phyloP scores from a whole-genome alignment of 768 basidiomycete species.

The Brasilioporus rufonigricans region DNA sequence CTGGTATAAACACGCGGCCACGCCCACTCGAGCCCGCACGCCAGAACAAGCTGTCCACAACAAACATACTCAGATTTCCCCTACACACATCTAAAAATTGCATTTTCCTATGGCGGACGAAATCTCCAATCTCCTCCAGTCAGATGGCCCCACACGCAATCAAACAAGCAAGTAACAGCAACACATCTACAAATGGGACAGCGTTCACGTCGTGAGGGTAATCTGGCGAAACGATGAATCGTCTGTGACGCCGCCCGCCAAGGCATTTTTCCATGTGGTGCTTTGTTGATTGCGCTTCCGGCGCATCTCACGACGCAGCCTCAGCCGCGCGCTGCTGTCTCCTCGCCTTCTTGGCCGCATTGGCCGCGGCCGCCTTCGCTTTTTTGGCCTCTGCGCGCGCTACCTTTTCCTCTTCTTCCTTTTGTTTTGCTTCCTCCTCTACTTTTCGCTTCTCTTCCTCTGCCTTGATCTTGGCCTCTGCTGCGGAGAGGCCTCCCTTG shows the following conservation, averaged over 20 bases:
- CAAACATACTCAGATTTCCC: not conserved
- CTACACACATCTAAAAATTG: constrained; percentile 3
- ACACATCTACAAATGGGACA: not conserved
- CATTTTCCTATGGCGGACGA: not conserved
- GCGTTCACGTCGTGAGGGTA: not conserved
- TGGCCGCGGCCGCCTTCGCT: constrained; percentile 81
- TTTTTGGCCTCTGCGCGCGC: constrained; percentile 79
- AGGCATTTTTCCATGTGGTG: not conserved
- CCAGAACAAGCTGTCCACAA: not conserved
- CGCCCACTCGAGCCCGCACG: not conserved
- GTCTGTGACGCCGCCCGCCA: not conserved
- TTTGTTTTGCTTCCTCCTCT: constrained; percentile 69
- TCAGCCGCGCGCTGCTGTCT: constrained; percentile 57
- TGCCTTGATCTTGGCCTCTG: constrained; percentile 49
- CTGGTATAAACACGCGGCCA: constrained; percentile 2
- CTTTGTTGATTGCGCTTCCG: too few relatives aligned
- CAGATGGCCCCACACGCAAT: not conserved
- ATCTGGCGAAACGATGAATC: not conserved
- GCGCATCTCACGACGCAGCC: constrained; percentile 18
- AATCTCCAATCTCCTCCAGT: not conserved
- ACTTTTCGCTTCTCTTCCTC: constrained; percentile 61
- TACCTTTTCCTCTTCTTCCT: constrained; percentile 80
- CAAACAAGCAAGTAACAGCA: constrained; percentile 5
- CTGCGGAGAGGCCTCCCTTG: constrained; percentile 40
- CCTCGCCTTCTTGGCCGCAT: constrained; percentile 88